Conservation (phyloP, 257 asterid species). For the Nemophila menziesii region DNA sequence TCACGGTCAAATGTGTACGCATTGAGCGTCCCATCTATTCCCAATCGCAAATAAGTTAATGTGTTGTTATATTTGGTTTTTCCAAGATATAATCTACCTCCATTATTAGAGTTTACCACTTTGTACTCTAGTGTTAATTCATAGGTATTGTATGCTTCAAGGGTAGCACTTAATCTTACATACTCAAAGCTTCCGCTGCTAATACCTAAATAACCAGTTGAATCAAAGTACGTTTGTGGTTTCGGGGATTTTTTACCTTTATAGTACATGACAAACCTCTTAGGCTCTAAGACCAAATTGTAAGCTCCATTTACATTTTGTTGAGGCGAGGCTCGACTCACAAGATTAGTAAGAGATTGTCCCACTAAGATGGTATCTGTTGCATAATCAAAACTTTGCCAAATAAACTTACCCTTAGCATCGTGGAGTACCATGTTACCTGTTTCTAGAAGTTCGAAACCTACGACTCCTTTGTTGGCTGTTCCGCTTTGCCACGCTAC, state of each 20-base stretch:
- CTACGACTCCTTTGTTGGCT: slow-evolving; percentile 18
- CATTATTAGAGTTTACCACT: slow-evolving; percentile 18
- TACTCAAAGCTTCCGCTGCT: slow-evolving; percentile 15
- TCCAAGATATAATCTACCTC: slow-evolving; percentile 15
- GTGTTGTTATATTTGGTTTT: slow-evolving; percentile 34
- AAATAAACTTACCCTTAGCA: slow-evolving; percentile 8
- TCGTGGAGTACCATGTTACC: slow-evolving; percentile 23
- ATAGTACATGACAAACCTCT: slow-evolving; percentile 13
- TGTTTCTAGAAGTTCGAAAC: slow-evolving; percentile 9
- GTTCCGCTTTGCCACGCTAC: slow-evolving; percentile 21
- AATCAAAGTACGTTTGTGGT: slow-evolving; percentile 14
- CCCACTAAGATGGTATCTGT: slow-evolving; percentile 25
- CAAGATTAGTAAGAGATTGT: slow-evolving; percentile 14
- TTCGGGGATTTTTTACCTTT: slow-evolving; percentile 7
- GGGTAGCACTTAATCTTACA: slow-evolving; percentile 13
- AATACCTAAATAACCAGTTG: slow-evolving; percentile 27
- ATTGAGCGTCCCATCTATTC: slow-evolving; percentile 33
- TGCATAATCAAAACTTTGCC: slow-evolving; percentile 29
- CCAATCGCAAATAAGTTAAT: slow-evolving; percentile 33
- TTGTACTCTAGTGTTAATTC: slow-evolving; percentile 26
- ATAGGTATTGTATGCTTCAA: slow-evolving; percentile 18
- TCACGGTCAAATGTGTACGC: slow-evolving; percentile 16
- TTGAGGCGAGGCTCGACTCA: slow-evolving; percentile 12
- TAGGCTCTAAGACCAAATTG: slow-evolving; percentile 13
- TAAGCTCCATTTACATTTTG: slow-evolving; percentile 19